A percentile compares a stretch with the other conserved stretches of the same genome.
Conservation (phyloP, 257 asterid species). For the Hygrophila difformis region DNA sequence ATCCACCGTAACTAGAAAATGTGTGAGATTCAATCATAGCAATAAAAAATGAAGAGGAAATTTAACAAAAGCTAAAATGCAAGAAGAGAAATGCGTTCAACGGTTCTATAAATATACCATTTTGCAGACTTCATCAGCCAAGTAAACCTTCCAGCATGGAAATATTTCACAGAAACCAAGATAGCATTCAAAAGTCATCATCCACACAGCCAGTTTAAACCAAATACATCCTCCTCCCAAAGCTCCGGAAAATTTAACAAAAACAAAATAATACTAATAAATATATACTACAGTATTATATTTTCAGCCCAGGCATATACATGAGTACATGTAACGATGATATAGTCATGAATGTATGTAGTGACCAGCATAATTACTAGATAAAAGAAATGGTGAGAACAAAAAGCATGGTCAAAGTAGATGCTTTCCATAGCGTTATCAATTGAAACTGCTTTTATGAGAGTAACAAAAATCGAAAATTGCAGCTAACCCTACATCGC, state of each 20-base stretch:
- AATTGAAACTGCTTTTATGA: too few species aligned
- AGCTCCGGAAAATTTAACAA: background rate
- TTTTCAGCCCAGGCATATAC: background rate
- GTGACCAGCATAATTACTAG: background rate
- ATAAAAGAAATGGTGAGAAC: background rate
- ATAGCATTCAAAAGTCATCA: too few species aligned
- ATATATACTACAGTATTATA: too few species aligned
- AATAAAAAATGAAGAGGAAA: background rate
- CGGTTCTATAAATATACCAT: background rate
- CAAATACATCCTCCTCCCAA: slow-evolving; percentile 4
- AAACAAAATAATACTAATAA: too few species aligned
- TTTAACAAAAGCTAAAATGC: background rate
- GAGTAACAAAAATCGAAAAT: too few species aligned
- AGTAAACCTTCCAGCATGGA: slow-evolving; percentile 2
- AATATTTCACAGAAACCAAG: background rate
- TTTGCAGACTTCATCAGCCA: slow-evolving; percentile 7
- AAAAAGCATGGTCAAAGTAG: slow-evolving; percentile 1
- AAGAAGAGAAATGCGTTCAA: background rate
- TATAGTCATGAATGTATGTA: background rate
- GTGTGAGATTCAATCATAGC: background rate
- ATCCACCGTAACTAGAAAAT: slow-evolving; percentile 9
- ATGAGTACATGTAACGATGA: background rate
- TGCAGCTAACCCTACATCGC: too few species aligned
- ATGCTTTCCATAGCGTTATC: slow-evolving; percentile 1
- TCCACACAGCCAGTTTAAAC: slow-evolving; percentile 1